phyloP scores from a whole-genome alignment of 176 grass and related monocot genomes.

The Triticum aestivum region DNA sequence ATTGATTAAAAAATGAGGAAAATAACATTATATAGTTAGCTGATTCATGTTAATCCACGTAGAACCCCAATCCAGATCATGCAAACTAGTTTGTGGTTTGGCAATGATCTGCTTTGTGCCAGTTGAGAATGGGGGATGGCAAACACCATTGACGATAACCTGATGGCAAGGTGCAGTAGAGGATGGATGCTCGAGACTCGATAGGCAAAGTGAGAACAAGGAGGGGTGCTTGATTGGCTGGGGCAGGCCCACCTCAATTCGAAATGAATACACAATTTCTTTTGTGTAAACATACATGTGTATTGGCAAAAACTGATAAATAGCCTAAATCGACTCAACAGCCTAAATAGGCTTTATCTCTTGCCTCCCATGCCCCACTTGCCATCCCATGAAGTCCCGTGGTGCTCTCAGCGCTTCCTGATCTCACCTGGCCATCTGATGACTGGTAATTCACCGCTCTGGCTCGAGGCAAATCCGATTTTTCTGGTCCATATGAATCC shows the following conservation, averaged over 20 bases:
- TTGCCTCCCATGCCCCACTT: too few species aligned
- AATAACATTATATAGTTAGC: not conserved
- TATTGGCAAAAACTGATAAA: too few species aligned
- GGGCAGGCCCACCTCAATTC: not conserved
- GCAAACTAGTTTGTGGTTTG: slow-evolving; percentile 1
- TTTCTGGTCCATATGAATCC: not conserved
- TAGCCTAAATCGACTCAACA: too few species aligned
- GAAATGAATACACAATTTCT: not conserved
- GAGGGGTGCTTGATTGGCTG: not conserved
- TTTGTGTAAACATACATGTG: too few species aligned
- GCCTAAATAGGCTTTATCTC: too few species aligned
- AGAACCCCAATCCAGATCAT: not conserved
- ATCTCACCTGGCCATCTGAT: not conserved
- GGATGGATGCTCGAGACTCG: not conserved
- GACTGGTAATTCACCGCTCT: not conserved
- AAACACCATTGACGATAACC: not conserved
- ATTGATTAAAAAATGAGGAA: not conserved
- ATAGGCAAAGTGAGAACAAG: not conserved
- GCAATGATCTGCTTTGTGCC: slow-evolving; percentile 8
- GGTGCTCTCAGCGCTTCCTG: not conserved
- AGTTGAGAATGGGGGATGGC: not conserved
- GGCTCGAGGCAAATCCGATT: not conserved
- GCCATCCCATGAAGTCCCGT: not conserved
- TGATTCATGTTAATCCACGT: not conserved
- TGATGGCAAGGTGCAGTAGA: not conserved